Evolutionary conservation across 2,329 filamentous ascomycete genomes (phyloP).

Genomic region (Beauveria rudraprayagi): DNA sequence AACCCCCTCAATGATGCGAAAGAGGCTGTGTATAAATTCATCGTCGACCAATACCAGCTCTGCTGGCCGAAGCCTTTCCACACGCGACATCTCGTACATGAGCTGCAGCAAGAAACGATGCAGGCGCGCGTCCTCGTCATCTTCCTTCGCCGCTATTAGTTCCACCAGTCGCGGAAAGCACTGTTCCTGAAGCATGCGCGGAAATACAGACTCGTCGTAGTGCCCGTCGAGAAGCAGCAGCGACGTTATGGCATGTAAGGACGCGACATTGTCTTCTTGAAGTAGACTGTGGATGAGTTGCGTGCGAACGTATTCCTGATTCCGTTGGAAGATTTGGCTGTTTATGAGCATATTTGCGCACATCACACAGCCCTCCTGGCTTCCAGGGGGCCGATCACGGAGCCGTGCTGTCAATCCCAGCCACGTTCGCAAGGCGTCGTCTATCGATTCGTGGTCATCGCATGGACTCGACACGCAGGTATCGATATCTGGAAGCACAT

Average conservation of each 20-base stretch:
- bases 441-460: constrained; percentile 54
- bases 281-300: constrained; percentile 90
- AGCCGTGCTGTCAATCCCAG: constrained; percentile 68
- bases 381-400: constrained; percentile 65
- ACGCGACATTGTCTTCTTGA: constrained; percentile 75
- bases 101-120: constrained; percentile 79
- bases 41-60: constrained; percentile 75
- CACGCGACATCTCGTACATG: constrained; percentile 92
- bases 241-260: constrained; percentile 74
- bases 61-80: constrained; percentile 69
- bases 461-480: constrained; percentile 39
- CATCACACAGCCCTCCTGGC: constrained; percentile 69
- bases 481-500: constrained; percentile 35
- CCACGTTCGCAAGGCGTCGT: constrained; percentile 79
- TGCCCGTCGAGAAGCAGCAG: constrained; percentile 84
- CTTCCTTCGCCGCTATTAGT: constrained; percentile 59
- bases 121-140: constrained; percentile 60
- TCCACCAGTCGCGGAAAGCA: constrained; percentile 79
- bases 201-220: constrained; percentile 67
- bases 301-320: constrained; percentile 80
- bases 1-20: constrained; percentile 78
- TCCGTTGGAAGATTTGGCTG: constrained; percentile 63
- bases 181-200: constrained; percentile 78
- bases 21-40: constrained; percentile 73
- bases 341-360: constrained; percentile 74